These are phyloP conservation scores for Vitis labrusca DNA, from an alignment of 164 flowering plant genomes.

Conservation along the genomic window DNA sequence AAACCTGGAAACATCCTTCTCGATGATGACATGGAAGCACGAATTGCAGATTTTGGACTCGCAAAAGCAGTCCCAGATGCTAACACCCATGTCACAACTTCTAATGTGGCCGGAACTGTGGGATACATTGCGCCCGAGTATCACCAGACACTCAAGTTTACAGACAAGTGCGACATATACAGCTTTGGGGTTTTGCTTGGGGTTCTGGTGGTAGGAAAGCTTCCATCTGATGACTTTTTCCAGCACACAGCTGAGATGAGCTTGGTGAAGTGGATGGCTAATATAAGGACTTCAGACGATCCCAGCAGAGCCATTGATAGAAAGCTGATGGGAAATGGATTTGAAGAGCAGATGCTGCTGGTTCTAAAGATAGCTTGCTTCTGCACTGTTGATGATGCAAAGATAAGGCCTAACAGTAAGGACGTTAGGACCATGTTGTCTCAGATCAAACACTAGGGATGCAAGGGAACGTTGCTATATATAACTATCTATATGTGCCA, in stretches of 20 bases:
- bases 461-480: background rate
- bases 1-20: slow-evolving; percentile 87
- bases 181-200: slow-evolving; percentile 87
- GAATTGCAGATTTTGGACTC: slow-evolving; percentile 91
- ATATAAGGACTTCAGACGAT: slow-evolving; percentile 69
- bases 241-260: slow-evolving; percentile 65
- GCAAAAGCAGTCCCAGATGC: slow-evolving; percentile 79
- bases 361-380: slow-evolving; percentile 88
- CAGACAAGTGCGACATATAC: slow-evolving; percentile 88
- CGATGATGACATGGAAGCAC: slow-evolving; percentile 86
- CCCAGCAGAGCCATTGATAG: slow-evolving; percentile 69
- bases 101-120: slow-evolving; percentile 79
- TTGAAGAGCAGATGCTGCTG: slow-evolving; percentile 77
- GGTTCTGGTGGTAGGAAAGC: slow-evolving; percentile 69
- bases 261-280: slow-evolving; percentile 83
- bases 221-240: slow-evolving; percentile 79
- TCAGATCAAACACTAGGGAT: slow-evolving; percentile 51
- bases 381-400: slow-evolving; percentile 80
- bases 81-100: slow-evolving; percentile 64
- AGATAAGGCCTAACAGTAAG: slow-evolving; percentile 88
- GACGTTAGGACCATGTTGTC: slow-evolving; percentile 76
- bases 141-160: slow-evolving; percentile 80
- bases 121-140: slow-evolving; percentile 97
- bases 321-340: slow-evolving; percentile 61
- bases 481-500: background rate